These are phyloP conservation scores for Bolboschoenus planiculmis DNA, from an alignment of 176 grass and related monocot genomes.

Conservation along the genomic window DNA sequence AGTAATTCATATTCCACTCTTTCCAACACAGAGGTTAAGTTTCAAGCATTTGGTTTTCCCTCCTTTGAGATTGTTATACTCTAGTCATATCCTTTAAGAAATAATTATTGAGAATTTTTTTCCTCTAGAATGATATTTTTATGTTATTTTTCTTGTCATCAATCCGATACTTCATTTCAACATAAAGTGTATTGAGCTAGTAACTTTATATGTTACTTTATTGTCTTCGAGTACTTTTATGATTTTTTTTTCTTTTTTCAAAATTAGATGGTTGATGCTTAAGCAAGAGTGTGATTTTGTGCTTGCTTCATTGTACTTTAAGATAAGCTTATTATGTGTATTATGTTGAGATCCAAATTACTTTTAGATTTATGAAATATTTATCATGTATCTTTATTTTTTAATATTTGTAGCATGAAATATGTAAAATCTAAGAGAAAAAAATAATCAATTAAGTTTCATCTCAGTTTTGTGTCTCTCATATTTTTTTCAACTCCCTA, in stretches of 20 bases:
- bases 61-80: no score
- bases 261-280: neutral
- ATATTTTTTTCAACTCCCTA: no score
- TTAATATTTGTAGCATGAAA: neutral
- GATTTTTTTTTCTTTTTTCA: neutral
- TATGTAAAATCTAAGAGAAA: neutral
- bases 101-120: neutral
- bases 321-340: neutral
- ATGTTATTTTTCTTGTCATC: neutral
- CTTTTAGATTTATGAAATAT: neutral
- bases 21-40: neutral
- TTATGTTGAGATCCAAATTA: neutral
- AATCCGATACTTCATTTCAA: neutral
- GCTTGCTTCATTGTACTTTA: neutral
- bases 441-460: neutral
- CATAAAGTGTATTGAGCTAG: neutral
- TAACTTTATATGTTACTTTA: neutral
- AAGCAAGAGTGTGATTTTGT: neutral
- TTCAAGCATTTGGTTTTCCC: no score
- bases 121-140: neutral
- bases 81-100: neutral
- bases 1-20: neutral
- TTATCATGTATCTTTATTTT: neutral
- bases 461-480: no score
- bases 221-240: neutral